Conservation (phyloP, 495 filamentous ascomycete species). For the Beverwykella pulmonaria region DNA sequence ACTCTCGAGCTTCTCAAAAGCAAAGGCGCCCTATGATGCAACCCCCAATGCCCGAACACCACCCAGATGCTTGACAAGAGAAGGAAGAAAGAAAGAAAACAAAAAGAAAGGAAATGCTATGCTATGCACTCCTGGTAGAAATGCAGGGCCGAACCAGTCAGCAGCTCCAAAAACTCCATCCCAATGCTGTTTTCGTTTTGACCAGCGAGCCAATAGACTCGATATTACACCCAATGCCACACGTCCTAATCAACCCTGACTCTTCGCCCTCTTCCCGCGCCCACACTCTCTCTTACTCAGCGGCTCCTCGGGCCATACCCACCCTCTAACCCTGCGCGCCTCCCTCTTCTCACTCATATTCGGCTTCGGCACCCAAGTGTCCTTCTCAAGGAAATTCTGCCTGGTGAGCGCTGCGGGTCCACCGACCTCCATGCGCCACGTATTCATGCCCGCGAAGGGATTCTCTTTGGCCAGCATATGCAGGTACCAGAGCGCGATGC, state of each 20-base stretch:
- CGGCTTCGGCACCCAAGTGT: slow-evolving; percentile 86
- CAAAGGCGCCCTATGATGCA: no score
- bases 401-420: slow-evolving; percentile 76
- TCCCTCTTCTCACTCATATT: slow-evolving; percentile 80
- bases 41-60: no score
- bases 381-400: slow-evolving; percentile 67
- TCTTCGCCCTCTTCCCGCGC: slow-evolving; percentile 37
- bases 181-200: slow-evolving; percentile 15
- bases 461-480: slow-evolving; percentile 81
- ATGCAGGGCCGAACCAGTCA: not conserved
- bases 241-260: slow-evolving; percentile 3
- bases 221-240: slow-evolving; percentile 12
- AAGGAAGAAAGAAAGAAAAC: not conserved
- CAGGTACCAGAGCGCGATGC: slow-evolving; percentile 72
- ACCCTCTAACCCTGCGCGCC: slow-evolving; percentile 79
- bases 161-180: slow-evolving; percentile 2
- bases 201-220: slow-evolving; percentile 26
- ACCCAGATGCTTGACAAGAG: not conserved
- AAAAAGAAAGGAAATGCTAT: not conserved
- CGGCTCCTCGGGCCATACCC: slow-evolving; percentile 80
- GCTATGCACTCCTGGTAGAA: not conserved
- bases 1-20: no score
- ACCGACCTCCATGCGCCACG: slow-evolving; percentile 77
- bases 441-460: slow-evolving; percentile 64
- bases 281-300: slow-evolving; percentile 58